These are phyloP conservation scores for Trichosanthes cucumerina DNA, from an alignment of 306 rosid species.

Conservation along the genomic window DNA sequence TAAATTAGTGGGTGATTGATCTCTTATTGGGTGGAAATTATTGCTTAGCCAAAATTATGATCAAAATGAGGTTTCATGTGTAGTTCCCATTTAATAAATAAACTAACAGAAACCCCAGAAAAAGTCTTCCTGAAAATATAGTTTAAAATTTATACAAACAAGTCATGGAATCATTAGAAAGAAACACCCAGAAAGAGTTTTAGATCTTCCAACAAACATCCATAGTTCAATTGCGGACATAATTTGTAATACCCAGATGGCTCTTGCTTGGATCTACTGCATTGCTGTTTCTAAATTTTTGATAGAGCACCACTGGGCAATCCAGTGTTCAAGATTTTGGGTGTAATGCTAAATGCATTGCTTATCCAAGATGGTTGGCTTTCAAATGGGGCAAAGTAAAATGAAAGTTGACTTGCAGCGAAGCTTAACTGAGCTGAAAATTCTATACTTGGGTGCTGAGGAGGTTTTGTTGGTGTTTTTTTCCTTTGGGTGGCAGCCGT, in stretches of 20 bases:
- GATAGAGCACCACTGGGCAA: background rate
- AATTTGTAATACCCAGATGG: background rate
- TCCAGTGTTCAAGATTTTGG: background rate
- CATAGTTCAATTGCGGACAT: background rate
- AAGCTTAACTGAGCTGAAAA: background rate
- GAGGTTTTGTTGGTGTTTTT: background rate
- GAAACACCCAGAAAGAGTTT: background rate
- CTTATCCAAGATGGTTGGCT: background rate
- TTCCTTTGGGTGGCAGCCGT: slow-evolving; percentile 52
- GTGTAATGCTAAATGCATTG: background rate
- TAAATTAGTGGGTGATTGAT: background rate
- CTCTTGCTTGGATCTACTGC: background rate
- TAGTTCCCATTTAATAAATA: background rate
- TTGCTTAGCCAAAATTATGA: background rate
- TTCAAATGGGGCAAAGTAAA: background rate
- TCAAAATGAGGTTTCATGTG: background rate
- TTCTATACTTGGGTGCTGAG: background rate
- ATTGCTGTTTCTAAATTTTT: background rate
- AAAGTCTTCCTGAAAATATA: background rate
- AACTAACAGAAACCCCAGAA: background rate
- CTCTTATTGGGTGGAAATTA: background rate
- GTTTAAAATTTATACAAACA: background rate
- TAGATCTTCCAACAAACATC: background rate
- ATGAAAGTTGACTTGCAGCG: background rate
- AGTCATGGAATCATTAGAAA: background rate